These are phyloP conservation scores for Plectranthus barbatus DNA, from an alignment of 257 asterid species.

Conservation along the genomic window DNA sequence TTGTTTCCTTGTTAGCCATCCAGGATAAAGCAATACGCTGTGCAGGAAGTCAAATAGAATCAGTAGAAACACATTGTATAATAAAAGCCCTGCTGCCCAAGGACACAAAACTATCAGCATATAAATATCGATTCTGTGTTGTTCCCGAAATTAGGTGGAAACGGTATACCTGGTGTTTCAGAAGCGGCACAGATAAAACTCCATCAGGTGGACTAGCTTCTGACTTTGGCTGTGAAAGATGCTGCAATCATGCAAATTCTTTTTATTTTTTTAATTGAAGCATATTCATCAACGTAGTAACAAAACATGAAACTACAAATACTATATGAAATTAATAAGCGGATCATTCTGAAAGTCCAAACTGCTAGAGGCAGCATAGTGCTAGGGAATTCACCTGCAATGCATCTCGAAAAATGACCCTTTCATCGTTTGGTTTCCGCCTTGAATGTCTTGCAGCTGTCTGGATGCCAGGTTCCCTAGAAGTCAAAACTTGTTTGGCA, in stretches of 20 bases:
- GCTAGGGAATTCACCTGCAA: constrained; percentile 50
- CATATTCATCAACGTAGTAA: neutral
- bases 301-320: neutral
- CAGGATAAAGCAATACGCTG: constrained; percentile 95
- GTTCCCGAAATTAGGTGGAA: constrained; percentile 7
- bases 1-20: constrained; percentile 93
- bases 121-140: too few species aligned
- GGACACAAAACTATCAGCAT: too few species aligned
- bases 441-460: constrained; percentile 25
- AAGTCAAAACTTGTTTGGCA: constrained; percentile 22
- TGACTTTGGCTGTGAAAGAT: constrained; percentile 53
- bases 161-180: constrained; percentile 55
- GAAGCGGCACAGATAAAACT: constrained; percentile 54
- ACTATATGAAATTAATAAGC: neutral
- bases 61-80: constrained; percentile 7
- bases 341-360: neutral
- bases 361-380: neutral
- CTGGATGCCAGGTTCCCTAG: constrained; percentile 24
- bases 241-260: constrained; percentile 15
- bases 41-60: constrained; percentile 20
- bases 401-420: constrained; percentile 53
- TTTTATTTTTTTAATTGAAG: neutral
- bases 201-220: constrained; percentile 82
- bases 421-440: constrained; percentile 50
- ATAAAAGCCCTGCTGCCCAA: too few species aligned